Conservation (phyloP, 495 filamentous ascomycete species). For the Xylaria grammica region DNA sequence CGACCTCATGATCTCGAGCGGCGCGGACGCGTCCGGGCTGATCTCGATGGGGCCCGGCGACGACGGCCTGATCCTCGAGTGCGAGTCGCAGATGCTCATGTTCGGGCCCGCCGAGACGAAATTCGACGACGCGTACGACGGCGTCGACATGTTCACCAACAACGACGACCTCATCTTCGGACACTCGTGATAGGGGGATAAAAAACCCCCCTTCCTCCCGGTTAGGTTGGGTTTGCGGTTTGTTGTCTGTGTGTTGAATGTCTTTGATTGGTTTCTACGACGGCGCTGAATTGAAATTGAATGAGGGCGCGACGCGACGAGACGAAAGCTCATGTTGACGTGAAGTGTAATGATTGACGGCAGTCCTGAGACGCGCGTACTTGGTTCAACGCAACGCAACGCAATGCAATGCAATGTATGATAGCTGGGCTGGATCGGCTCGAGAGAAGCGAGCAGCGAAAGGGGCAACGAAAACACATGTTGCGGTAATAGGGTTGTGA, state of each 20-base stretch:
- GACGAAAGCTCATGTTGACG: constrained; percentile 7
- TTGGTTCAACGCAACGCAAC: too few relatives aligned
- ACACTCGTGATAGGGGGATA: constrained; percentile 29
- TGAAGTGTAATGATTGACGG: constrained; percentile 6
- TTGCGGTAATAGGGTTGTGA: constrained; percentile 1
- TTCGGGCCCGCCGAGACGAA: constrained; percentile 41
- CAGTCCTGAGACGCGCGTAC: not conserved
- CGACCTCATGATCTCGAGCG: constrained; percentile 31
- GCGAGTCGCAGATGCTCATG: constrained; percentile 48
- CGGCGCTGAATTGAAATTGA: constrained; percentile 1
- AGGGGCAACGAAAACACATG: too few relatives aligned
- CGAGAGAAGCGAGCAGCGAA: not conserved
- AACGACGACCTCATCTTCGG: constrained; percentile 56
- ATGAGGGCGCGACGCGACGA: not conserved
- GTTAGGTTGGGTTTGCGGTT: too few relatives aligned
- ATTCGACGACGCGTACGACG: constrained; percentile 51
- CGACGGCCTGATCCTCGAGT: constrained; percentile 39
- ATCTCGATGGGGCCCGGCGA: constrained; percentile 39
- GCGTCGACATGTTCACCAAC: constrained; percentile 47
- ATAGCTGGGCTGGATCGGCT: constrained; percentile 8
- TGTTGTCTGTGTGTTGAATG: not conserved
- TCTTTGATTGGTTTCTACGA: not conserved
- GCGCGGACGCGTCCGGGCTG: constrained; percentile 30
- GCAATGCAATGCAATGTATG: constrained; percentile 4
- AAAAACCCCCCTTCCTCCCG: not conserved